Evolutionary conservation across 257 asterid species (phyloP).

Genomic region (Scutellaria minor): DNA sequence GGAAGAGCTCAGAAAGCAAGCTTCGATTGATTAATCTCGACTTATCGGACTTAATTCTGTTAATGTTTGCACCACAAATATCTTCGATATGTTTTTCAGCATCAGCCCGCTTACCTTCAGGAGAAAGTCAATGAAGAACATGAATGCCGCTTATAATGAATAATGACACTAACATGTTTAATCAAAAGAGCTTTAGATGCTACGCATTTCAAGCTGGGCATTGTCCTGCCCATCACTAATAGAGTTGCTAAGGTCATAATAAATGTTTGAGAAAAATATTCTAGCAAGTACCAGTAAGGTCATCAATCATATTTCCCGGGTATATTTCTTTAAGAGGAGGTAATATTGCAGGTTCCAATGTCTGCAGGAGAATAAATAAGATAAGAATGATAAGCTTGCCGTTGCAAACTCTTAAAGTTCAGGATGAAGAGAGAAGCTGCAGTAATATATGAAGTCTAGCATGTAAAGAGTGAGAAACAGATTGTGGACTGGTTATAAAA

Average conservation of each 20-base stretch:
- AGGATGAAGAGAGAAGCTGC: not conserved
- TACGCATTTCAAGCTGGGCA: slow-evolving; percentile 14
- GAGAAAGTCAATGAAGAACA: slow-evolving; percentile 37
- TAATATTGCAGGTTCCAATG: slow-evolving; percentile 74
- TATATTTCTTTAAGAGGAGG: slow-evolving; percentile 91
- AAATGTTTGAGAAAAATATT: slow-evolving; percentile 5
- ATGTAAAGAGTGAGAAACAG: not conserved
- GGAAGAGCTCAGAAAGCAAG: slow-evolving; percentile 76
- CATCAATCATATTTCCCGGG: slow-evolving; percentile 82
- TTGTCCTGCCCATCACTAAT: slow-evolving; percentile 24
- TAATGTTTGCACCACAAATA: slow-evolving; percentile 63
- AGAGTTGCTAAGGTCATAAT: not conserved
- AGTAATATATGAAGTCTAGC: slow-evolving; percentile 4
- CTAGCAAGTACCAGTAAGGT: slow-evolving; percentile 65
- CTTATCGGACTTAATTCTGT: slow-evolving; percentile 54
- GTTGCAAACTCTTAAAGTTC: not conserved
- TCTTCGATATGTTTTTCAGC: slow-evolving; percentile 81
- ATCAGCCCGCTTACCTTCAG: slow-evolving; percentile 75
- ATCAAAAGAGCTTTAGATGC: slow-evolving; percentile 3
- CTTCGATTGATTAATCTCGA: slow-evolving; percentile 65
- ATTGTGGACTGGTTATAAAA: not conserved
- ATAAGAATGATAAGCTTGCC: slow-evolving; percentile 21
- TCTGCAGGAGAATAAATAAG: slow-evolving; percentile 61
- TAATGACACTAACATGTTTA: not conserved
- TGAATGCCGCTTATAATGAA: slow-evolving; percentile 9